These are phyloP conservation scores for Penicillium robsamsonii DNA, from an alignment of 495 filamentous ascomycete species.

Conservation along the genomic window DNA sequence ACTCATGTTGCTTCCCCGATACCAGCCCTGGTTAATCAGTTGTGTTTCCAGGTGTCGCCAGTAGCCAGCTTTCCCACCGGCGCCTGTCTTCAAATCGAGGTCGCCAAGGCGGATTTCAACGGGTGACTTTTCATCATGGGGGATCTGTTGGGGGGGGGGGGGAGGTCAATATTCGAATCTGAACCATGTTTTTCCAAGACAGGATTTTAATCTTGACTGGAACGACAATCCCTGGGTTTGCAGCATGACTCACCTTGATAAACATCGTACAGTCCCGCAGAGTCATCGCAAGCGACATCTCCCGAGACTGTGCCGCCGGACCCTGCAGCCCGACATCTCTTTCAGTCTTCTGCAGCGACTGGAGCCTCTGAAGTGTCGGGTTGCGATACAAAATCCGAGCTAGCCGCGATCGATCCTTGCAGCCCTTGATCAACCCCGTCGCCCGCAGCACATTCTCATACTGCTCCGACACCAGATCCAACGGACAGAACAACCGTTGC, in stretches of 20 bases:
- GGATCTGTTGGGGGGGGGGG: constrained; percentile 16
- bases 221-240: neutral
- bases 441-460: constrained; percentile 38
- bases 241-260: constrained; percentile 52
- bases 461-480: constrained; percentile 51
- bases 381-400: constrained; percentile 40
- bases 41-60: constrained; percentile 66
- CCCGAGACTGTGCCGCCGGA: constrained; percentile 29
- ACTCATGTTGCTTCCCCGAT: constrained; percentile 46
- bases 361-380: constrained; percentile 34
- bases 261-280: constrained; percentile 85
- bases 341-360: constrained; percentile 33
- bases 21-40: constrained; percentile 73
- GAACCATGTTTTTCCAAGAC: neutral
- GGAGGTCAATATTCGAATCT: constrained; percentile 2
- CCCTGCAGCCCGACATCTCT: constrained; percentile 41
- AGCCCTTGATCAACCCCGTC: constrained; percentile 37
- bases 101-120: constrained; percentile 81
- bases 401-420: constrained; percentile 35
- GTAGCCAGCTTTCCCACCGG: constrained; percentile 64
- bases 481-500: constrained; percentile 52
- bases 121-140: constrained; percentile 28
- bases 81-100: constrained; percentile 79
- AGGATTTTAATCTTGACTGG: neutral
- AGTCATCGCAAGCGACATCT: constrained; percentile 70